Evolutionary conservation across 2,329 filamentous ascomycete species (phyloP).

Genomic region (Gliomastix tumulicola): DNA sequence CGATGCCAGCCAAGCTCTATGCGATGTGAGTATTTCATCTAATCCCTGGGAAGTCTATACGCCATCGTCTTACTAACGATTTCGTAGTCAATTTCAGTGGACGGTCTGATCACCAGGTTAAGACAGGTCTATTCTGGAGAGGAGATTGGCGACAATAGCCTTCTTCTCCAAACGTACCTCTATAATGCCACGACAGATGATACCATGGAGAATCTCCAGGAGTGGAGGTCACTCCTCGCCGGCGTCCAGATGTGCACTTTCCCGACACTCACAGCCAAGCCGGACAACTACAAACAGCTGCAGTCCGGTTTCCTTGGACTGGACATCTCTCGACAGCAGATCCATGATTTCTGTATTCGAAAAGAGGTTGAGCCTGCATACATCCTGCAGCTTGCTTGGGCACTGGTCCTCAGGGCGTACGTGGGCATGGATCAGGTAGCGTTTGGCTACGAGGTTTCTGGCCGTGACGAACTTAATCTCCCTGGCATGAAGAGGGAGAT

Average conservation of each 20-base stretch:
- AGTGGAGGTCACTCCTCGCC: conserved; percentile 34
- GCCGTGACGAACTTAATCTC: conserved; percentile 34
- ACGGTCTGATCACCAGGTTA: conserved; percentile 2
- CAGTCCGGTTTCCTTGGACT: conserved; percentile 30
- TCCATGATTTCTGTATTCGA: conserved; percentile 35
- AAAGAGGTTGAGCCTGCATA: conserved; percentile 35
- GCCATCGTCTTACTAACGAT: background rate
- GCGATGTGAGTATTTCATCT: conserved; percentile 37
- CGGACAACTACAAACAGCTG: conserved; percentile 12
- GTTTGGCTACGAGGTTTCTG: conserved; percentile 44
- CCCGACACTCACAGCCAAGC: conserved; percentile 25
- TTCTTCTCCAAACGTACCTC: conserved; percentile 14
- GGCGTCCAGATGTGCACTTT: conserved; percentile 35
- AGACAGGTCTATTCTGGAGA: conserved; percentile 21
- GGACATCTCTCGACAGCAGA: conserved; percentile 26
- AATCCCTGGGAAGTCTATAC: no score
- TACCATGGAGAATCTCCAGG: conserved; percentile 26
- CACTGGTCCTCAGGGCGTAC: conserved; percentile 47
- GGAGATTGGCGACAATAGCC: conserved; percentile 8
- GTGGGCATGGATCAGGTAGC: conserved; percentile 43
- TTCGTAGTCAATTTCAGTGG: conserved; percentile 1
- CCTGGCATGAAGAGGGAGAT: conserved; percentile 32
- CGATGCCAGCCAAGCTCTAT: conserved; percentile 43
- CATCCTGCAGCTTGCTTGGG: conserved; percentile 53
- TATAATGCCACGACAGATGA: conserved; percentile 18